phyloP scores from a whole-genome alignment of 2,329 filamentous ascomycete species.

The Monosporascus sp. region DNA sequence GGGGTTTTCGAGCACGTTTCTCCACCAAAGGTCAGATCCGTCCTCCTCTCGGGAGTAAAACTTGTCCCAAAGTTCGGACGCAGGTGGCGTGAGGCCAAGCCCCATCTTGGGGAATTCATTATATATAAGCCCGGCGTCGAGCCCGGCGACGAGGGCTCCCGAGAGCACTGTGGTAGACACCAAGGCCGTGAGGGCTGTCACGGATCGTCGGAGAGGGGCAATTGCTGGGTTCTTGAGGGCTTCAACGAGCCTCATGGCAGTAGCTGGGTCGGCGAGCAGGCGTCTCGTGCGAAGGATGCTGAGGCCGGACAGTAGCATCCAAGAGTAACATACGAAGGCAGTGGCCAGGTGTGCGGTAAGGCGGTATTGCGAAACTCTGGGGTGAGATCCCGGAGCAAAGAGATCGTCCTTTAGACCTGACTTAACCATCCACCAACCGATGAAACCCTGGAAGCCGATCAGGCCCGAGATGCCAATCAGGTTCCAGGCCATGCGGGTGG shows the following conservation, averaged over 20 bases:
- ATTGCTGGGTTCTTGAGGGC: constrained; percentile 64
- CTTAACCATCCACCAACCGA: constrained; percentile 99
- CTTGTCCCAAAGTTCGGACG: constrained; percentile 73
- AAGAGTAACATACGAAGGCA: constrained; percentile 87
- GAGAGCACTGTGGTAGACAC: constrained; percentile 91
- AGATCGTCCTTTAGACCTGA: constrained; percentile 93
- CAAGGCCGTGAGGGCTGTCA: constrained; percentile 64
- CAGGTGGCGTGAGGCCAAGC: constrained; percentile 71
- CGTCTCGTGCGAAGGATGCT: constrained; percentile 73
- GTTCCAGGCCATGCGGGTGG: constrained; percentile 68
- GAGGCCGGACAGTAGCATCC: constrained; percentile 89
- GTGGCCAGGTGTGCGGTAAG: constrained; percentile 84
- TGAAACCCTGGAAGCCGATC: constrained; percentile 90
- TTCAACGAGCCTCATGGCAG: constrained; percentile 54
- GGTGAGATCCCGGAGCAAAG: constrained; percentile 84
- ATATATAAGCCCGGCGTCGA: constrained; percentile 96
- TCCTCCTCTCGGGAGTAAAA: constrained; percentile 81
- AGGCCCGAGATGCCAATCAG: constrained; percentile 78
- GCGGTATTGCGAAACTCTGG: constrained; percentile 90
- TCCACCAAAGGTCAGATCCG: constrained; percentile 83
- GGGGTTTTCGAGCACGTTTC: constrained; percentile 96
- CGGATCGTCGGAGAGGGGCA: constrained; percentile 65
- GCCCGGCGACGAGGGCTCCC: constrained; percentile 85
- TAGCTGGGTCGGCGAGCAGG: constrained; percentile 62
- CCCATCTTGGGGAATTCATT: constrained; percentile 99